Evolutionary conservation across 31 red algal species (phyloP).

Genomic region (Asparagopsis taxiformis): DNA sequence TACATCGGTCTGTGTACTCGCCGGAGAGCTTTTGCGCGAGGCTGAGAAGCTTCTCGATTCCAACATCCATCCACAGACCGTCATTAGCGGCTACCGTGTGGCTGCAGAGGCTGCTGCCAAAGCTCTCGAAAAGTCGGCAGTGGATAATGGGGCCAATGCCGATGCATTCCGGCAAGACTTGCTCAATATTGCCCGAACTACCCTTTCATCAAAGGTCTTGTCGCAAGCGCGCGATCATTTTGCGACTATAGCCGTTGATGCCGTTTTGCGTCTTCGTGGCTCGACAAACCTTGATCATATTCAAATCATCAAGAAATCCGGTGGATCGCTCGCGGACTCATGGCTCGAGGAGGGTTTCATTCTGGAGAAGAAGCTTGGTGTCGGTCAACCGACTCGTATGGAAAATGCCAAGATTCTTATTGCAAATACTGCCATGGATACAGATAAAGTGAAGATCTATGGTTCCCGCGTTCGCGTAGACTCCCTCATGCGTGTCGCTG

Average conservation of each 20-base stretch:
- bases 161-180: slow-evolving; percentile 72
- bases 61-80: slow-evolving; percentile 87
- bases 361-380: slow-evolving; percentile 95
- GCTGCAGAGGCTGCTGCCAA: slow-evolving; percentile 69
- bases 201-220: slow-evolving; percentile 93
- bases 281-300: slow-evolving; percentile 94
- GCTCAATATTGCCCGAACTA: slow-evolving; percentile 87
- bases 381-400: slow-evolving; percentile 91
- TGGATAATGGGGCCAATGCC: slow-evolving; percentile 64
- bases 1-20: slow-evolving; percentile 94
- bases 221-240: slow-evolving; percentile 91
- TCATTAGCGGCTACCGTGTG: slow-evolving; percentile 79
- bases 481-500: slow-evolving; percentile 81
- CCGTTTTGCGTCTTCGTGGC: slow-evolving; percentile 86
- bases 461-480: slow-evolving; percentile 93
- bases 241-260: slow-evolving; percentile 89
- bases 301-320: slow-evolving; percentile 95
- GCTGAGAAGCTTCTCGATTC: slow-evolving; percentile 96
- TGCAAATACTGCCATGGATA: slow-evolving; percentile 98
- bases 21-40: slow-evolving; percentile 93
- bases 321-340: slow-evolving; percentile 87
- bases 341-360: slow-evolving; percentile 96
- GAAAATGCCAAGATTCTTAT: slow-evolving; percentile 97
- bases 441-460: slow-evolving; percentile 99
- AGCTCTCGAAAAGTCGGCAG: slow-evolving; percentile 71